These are phyloP conservation scores for Ustilago nuda DNA, from an alignment of 1,284 basidiomycete genomes.

Conservation along the genomic window DNA sequence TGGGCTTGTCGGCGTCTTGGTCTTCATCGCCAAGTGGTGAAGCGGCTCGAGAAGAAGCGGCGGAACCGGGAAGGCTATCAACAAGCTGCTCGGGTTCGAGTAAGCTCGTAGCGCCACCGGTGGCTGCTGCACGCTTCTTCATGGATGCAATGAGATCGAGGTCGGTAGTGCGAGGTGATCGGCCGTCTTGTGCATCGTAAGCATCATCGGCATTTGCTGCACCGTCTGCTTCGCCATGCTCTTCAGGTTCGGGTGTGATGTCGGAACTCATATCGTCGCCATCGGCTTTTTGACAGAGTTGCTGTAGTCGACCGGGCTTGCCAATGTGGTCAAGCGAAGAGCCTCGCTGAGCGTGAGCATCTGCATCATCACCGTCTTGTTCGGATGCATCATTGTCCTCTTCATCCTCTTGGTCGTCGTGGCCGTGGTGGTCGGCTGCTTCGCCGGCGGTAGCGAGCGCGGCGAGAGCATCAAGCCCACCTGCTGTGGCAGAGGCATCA, in stretches of 20 bases:
- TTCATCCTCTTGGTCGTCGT: slow-evolving; percentile 38
- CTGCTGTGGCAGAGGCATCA: slow-evolving; percentile 31
- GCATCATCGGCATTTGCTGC: slow-evolving; percentile 28
- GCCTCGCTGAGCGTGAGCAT: slow-evolving; percentile 6
- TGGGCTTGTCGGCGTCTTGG: slow-evolving; percentile 36
- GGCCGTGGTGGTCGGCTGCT: slow-evolving; percentile 18
- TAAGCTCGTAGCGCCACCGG: slow-evolving; percentile 59
- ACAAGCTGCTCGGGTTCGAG: slow-evolving; percentile 52
- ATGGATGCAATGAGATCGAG: slow-evolving; percentile 54
- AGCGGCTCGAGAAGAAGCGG: slow-evolving; percentile 53
- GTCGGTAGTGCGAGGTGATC: slow-evolving; percentile 36
- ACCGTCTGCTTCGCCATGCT: slow-evolving; percentile 18
- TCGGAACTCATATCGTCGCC: slow-evolving; percentile 50
- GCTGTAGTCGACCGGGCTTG: slow-evolving; percentile 33
- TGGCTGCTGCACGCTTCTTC: slow-evolving; percentile 63
- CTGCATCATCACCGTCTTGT: slow-evolving; percentile 24
- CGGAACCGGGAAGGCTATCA: slow-evolving; percentile 53
- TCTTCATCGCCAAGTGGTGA: slow-evolving; percentile 50
- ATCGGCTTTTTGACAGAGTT: slow-evolving; percentile 36
- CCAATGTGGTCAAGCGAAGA: slow-evolving; percentile 10
- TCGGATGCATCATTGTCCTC: slow-evolving; percentile 42
- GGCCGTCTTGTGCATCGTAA: slow-evolving; percentile 46
- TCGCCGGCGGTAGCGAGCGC: slow-evolving; percentile 52
- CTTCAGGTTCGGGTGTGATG: slow-evolving; percentile 52
- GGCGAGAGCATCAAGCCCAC: slow-evolving; percentile 60